Evolutionary conservation across 2,329 filamentous ascomycete species (phyloP).

Genomic region (Sphaerostilbella broomeana): DNA sequence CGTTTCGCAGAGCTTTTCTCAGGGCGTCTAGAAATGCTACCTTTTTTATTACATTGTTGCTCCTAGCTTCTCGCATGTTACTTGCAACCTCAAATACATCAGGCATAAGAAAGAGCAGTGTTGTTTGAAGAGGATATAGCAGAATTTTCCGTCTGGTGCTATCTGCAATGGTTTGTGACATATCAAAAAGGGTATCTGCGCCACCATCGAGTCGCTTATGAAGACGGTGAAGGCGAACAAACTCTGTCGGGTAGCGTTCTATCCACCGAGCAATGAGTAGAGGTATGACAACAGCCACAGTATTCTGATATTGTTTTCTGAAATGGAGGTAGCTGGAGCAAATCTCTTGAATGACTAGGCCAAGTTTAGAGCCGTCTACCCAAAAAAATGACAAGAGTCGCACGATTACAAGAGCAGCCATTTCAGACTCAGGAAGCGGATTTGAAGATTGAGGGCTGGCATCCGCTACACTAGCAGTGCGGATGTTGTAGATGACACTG

Average conservation of each 20-base stretch:
- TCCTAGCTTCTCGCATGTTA: slow-evolving; percentile 58
- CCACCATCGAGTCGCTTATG: slow-evolving; percentile 58
- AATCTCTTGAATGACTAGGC: slow-evolving; percentile 57
- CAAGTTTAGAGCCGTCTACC: slow-evolving; percentile 57
- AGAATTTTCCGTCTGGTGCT: slow-evolving; percentile 48
- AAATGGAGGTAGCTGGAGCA: slow-evolving; percentile 62
- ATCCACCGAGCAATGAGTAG: slow-evolving; percentile 60
- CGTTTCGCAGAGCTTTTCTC: slow-evolving; percentile 56
- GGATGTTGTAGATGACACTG: slow-evolving; percentile 44
- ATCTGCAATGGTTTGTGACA: slow-evolving; percentile 57
- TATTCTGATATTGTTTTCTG: slow-evolving; percentile 56
- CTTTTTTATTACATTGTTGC: slow-evolving; percentile 57
- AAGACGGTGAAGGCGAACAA: slow-evolving; percentile 54
- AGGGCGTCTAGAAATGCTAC: slow-evolving; percentile 58
- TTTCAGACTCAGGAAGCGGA: no score
- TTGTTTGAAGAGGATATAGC: slow-evolving; percentile 57
- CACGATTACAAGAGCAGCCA: slow-evolving; percentile 45
- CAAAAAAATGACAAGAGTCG: slow-evolving; percentile 57
- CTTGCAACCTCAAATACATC: slow-evolving; percentile 66
- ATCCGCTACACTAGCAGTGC: slow-evolving; percentile 37
- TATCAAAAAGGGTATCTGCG: slow-evolving; percentile 62
- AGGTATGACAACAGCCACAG: slow-evolving; percentile 55
- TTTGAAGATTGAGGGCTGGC: slow-evolving; percentile 32
- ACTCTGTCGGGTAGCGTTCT: slow-evolving; percentile 57
- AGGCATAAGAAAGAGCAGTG: slow-evolving; percentile 56